Evolutionary conservation across 2,329 filamentous ascomycete genomes (phyloP), one percentile per base, ranked within the genome.

Genomic region (Penicillium occitanis): DNA sequence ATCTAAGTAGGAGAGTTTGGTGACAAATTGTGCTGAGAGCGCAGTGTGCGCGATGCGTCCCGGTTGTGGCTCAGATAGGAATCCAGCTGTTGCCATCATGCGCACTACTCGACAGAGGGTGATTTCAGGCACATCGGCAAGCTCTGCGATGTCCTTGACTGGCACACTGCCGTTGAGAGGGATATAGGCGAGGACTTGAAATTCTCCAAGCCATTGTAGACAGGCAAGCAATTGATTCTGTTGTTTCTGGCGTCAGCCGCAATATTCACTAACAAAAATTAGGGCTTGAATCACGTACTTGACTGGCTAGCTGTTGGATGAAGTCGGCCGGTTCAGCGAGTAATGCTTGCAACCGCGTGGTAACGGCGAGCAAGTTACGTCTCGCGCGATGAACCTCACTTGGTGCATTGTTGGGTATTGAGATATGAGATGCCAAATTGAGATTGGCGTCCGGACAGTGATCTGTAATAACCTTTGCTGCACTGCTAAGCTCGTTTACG

Each of bases 171-270:
- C 76, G 5, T 57, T 63, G 1, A 79, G 70, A 0, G 81, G 82
- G n/a, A 84, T 79, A 68, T 74, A 82, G 3, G 79, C 79, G 0
- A 82, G 75, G 3, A 83, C 71, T 61, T 83, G 80, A 66, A 80
- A 80, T 13, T 83, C 77, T 5, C 74, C 77, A 14, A 83, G 73
- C 81, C 80, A 83, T 67, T 75, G 74, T 6, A 82, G 66, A 58
- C 79, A 81, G 2, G 77, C 75, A 13, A 80, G 73, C 2, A 79
- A 51, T 68, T 79, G 73, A 61, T 63, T 71, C 64, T 71, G 64
- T 10, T 64, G 2, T 42, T 30, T 33, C 19, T 42, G 25, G 25
- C 8, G 10, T 57, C 10, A 48, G 44, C 2, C 19, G 8, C 1
- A 22, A 25, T 48, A 14, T 48, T 25, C 11, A 6, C 19, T 25